Evolutionary conservation across 139 green algal species (phyloP).

Genomic region (Marvania coccoides): DNA sequence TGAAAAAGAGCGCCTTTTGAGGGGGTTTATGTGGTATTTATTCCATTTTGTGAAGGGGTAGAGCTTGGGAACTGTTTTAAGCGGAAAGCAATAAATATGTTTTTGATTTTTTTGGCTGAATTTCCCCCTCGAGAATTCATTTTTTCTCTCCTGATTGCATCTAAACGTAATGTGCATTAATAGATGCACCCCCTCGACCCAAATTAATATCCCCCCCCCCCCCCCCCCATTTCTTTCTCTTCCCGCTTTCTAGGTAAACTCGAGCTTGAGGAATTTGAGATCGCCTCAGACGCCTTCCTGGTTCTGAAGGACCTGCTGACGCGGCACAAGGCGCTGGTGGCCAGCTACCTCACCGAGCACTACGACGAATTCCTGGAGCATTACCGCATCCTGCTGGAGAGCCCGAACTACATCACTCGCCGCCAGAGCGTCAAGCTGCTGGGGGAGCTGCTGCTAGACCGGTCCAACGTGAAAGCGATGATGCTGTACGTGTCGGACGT

Average conservation of each 20-base stretch:
- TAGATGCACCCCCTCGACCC: too few species aligned
- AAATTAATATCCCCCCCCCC: too few species aligned
- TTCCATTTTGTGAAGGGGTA: conserved; percentile 46
- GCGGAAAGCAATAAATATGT: too few species aligned
- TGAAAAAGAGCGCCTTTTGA: conserved; percentile 8
- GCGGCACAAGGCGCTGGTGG: conserved; percentile 70
- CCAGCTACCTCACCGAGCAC: conserved; percentile 50
- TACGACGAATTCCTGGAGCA: conserved; percentile 71
- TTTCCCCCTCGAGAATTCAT: too few species aligned
- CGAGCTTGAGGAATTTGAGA: conserved; percentile 83
- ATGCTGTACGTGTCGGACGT: conserved; percentile 79
- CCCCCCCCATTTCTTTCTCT: too few species aligned
- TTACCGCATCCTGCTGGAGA: conserved; percentile 69
- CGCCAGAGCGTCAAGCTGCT: conserved; percentile 88
- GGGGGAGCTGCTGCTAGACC: conserved; percentile 86
- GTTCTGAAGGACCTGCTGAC: conserved; percentile 91
- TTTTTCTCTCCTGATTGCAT: too few species aligned
- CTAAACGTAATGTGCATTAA: too few species aligned
- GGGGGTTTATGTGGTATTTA: not conserved
- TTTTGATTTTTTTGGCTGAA: too few species aligned
- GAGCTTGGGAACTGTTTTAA: conserved; percentile 64
- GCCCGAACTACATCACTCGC: conserved; percentile 87
- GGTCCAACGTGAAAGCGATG: conserved; percentile 78
- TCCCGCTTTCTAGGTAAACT: conserved; percentile 41
- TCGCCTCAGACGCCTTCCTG: conserved; percentile 83